A percentile compares a stretch with the other conserved stretches of the same genome.
Evolutionary conservation across 495 filamentous ascomycete genomes (phyloP).

Genomic region (Bathelium albidoporum): DNA sequence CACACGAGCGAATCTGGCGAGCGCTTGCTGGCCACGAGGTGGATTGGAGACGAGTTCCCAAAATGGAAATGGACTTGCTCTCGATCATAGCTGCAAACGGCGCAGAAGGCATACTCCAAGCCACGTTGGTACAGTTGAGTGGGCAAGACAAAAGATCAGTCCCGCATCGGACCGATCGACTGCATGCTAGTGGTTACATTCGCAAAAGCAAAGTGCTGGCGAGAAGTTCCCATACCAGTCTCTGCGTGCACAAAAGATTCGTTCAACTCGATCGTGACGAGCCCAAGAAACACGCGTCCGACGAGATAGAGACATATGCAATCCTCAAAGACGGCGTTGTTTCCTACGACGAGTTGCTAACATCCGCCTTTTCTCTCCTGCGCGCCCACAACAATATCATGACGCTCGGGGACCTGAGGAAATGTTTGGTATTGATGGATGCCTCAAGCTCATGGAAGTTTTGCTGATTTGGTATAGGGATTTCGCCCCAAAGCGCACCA

Average conservation of each 20-base stretch:
- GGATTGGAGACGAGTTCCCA: constrained; percentile 57
- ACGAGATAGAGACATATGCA: constrained; percentile 6
- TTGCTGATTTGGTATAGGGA: constrained; percentile 16
- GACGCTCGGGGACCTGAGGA: constrained; percentile 51
- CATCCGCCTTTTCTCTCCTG: constrained; percentile 14
- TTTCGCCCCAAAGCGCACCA: constrained; percentile 48
- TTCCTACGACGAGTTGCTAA: constrained; percentile 39
- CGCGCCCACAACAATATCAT: constrained; percentile 23
- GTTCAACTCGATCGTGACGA: constrained; percentile 24
- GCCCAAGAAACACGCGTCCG: constrained; percentile 4
- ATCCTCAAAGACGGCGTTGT: constrained; percentile 8
- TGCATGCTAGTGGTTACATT: constrained; percentile 73
- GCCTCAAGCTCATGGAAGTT: too few species aligned
- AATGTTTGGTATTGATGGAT: constrained; percentile 38
- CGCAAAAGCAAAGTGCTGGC: constrained; percentile 63
- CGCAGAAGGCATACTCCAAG: constrained; percentile 64
- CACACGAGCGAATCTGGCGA: constrained; percentile 60
- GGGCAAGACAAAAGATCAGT: constrained; percentile 86
- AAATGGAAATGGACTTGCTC: constrained; percentile 61
- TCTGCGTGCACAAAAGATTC: constrained; percentile 54
- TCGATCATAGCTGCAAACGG: constrained; percentile 69
- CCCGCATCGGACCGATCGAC: constrained; percentile 64
- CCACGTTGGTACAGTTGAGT: constrained; percentile 61
- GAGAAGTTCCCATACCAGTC: constrained; percentile 55
- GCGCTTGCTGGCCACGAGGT: constrained; percentile 70